phyloP scores from a whole-genome alignment of 1,139 yeast species.

The Debaryomyces nepalensis region DNA sequence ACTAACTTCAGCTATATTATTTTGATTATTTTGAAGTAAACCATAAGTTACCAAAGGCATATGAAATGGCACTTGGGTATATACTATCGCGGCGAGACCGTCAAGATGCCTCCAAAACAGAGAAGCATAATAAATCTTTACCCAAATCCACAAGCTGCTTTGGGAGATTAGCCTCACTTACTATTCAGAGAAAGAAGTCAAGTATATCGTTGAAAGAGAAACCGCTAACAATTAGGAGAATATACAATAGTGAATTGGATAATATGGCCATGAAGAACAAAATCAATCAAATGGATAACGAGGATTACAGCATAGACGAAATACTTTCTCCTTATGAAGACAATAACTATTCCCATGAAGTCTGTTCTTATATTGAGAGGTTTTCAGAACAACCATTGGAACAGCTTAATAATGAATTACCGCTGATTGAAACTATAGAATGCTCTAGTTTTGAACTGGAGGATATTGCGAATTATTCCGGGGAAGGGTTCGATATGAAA shows the following conservation, averaged over 20 bases:
- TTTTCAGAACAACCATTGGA: background rate
- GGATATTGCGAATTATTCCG: background rate
- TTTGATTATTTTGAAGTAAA: too few relatives aligned
- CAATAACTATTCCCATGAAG: background rate
- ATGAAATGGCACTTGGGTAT: background rate
- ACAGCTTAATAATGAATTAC: background rate
- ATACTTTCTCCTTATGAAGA: conserved; percentile 10
- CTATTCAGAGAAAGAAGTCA: conserved; percentile 2
- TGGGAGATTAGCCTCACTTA: background rate
- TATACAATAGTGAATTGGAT: background rate
- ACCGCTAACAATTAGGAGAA: conserved; percentile 3
- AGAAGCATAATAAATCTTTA: background rate
- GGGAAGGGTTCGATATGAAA: background rate
- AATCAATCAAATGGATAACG: background rate
- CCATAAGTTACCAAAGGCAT: background rate
- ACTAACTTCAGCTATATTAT: too few relatives aligned
- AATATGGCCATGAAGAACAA: background rate
- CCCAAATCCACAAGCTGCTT: background rate
- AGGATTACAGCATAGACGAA: conserved; percentile 4
- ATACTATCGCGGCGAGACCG: conserved; percentile 5
- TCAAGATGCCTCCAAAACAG: background rate
- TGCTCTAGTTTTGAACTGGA: background rate
- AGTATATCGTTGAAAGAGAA: background rate
- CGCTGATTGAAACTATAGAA: conserved; percentile 1
- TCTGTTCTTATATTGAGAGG: background rate